phyloP scores from a whole-genome alignment of 352 stramenopile genomes.

The Thalassiosira sp. region DNA sequence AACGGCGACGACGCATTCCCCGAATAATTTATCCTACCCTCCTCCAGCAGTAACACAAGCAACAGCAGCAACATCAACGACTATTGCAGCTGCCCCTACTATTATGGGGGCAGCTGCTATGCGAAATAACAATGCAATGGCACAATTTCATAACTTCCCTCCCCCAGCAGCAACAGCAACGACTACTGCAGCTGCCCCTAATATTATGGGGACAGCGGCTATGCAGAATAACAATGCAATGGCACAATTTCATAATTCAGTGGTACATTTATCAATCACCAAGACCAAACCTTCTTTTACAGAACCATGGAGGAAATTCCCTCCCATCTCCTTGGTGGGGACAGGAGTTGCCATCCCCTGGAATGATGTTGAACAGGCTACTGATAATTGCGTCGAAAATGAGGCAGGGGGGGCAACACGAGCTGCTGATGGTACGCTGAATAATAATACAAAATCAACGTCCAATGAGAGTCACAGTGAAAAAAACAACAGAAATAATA shows the following conservation, averaged over 20 bases:
- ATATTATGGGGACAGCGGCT: not conserved
- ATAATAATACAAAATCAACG: too few species aligned
- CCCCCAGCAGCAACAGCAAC: not conserved
- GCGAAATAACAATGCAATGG: not conserved
- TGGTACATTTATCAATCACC: slow-evolving; percentile 27
- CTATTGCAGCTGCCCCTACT: not conserved
- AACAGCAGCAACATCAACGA: not conserved
- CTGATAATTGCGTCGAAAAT: too few species aligned
- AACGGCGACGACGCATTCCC: not conserved
- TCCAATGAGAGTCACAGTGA: too few species aligned
- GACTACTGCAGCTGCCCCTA: not conserved
- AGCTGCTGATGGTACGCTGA: too few species aligned
- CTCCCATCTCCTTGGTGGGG: slow-evolving; percentile 15
- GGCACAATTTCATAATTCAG: slow-evolving; percentile 7
- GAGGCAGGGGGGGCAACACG: too few species aligned
- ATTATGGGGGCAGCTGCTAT: not conserved
- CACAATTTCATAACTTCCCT: not conserved
- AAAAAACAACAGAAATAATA: slow-evolving; percentile 13
- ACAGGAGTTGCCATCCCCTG: slow-evolving; percentile 23
- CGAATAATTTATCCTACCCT: too few species aligned
- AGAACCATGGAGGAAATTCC: slow-evolving; percentile 33
- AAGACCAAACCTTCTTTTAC: slow-evolving; percentile 27
- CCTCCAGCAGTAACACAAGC: not conserved
- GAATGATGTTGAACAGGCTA: not conserved
- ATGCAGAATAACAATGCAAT: not conserved